These are phyloP conservation scores for Yarrowia osloensis DNA, from an alignment of 805 yeast species.

Conservation along the genomic window DNA sequence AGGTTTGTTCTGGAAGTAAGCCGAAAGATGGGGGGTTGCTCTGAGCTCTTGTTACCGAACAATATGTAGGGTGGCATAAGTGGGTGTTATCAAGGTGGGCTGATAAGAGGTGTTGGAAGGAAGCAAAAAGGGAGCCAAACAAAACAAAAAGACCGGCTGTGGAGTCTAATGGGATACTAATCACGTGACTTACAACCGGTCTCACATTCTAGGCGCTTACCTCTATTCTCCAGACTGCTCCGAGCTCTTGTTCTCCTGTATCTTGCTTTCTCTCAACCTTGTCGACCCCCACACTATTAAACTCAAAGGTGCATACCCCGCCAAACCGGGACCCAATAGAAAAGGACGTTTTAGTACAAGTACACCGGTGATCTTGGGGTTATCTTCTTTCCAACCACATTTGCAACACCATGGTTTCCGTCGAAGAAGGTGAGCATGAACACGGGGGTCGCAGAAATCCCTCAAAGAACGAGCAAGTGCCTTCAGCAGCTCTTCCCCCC, in stretches of 20 bases:
- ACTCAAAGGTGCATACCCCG: slow-evolving; percentile 6
- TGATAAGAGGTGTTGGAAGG: too few relatives aligned
- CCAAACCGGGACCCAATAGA: slow-evolving; percentile 1
- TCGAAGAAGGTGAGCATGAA: slow-evolving; percentile 5
- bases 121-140: neutral
- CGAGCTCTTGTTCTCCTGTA: too few relatives aligned
- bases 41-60: too few relatives aligned
- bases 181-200: neutral
- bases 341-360: slow-evolving; percentile 18
- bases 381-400: neutral
- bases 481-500: too few relatives aligned
- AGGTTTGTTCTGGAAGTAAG: neutral
- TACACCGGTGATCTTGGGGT: too few relatives aligned
- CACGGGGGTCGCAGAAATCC: neutral
- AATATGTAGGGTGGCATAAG: neutral
- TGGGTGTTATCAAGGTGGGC: neutral
- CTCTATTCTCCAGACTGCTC: too few relatives aligned
- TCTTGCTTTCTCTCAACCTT: neutral
- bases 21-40: neutral
- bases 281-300: slow-evolving; percentile 16
- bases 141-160: too few relatives aligned
- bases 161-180: too few relatives aligned
- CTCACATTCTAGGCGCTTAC: too few relatives aligned
- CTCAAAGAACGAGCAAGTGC: too few relatives aligned
- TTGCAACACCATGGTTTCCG: slow-evolving; percentile 3